These are phyloP conservation scores for Solanum tarijense DNA, from an alignment of 257 asterid species.

Conservation along the genomic window DNA sequence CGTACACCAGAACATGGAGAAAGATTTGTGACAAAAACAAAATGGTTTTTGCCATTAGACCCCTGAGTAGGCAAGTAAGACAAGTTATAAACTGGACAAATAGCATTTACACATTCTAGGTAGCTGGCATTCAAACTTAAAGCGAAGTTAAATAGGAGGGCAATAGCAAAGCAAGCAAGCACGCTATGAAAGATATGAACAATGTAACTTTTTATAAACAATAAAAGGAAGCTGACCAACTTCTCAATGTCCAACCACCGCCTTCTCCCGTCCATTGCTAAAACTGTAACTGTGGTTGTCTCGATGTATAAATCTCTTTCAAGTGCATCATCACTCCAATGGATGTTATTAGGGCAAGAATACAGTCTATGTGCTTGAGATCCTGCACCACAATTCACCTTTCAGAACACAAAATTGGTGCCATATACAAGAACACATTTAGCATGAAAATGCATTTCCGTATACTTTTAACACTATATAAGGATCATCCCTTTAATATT, in stretches of 20 bases:
- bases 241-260: slow-evolving; percentile 95
- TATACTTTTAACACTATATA: slow-evolving; percentile 4
- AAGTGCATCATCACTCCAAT: slow-evolving; percentile 78
- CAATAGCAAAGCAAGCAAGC: neutral
- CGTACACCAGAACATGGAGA: slow-evolving; percentile 93
- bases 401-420: neutral
- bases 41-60: slow-evolving; percentile 51
- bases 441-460: neutral
- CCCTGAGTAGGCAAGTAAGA: slow-evolving; percentile 41
- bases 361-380: slow-evolving; percentile 20
- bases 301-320: slow-evolving; percentile 82
- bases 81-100: neutral
- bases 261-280: slow-evolving; percentile 98
- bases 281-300: slow-evolving; percentile 67
- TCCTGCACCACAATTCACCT: slow-evolving; percentile 27
- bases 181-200: slow-evolving; percentile 1
- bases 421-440: neutral
- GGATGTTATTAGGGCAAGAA: slow-evolving; percentile 57
- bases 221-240: slow-evolving; percentile 54
- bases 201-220: neutral
- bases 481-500: neutral
- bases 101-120: neutral
- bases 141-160: neutral
- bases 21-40: slow-evolving; percentile 90
- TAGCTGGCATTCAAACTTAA: neutral